Base-by-base conservation (phyloP, 2,329 filamentous ascomycete genomes). In the Neoascochyta sp. region DNA sequence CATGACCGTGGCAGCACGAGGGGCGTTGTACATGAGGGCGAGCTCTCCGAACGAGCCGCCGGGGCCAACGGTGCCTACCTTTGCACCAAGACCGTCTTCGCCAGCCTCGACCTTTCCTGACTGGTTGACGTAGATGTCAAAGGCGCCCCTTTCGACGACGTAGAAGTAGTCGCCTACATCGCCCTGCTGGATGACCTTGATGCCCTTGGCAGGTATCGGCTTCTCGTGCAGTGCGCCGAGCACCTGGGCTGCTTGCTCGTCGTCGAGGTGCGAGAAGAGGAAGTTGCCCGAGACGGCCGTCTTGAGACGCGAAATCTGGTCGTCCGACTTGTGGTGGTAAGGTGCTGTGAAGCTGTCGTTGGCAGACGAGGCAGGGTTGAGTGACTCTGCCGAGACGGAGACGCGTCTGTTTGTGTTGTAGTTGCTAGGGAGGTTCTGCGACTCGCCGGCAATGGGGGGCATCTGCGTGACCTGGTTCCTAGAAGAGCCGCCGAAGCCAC, bases 151-250 rank as follows among this genome's bases (percentile, higher is more conserved):
- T 63, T 98, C 92, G 11, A 96, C 88, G 15, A 98, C 81, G 63
- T 98, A 98, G 68, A 98, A 98, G 70, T 85, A 96, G 65, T 98
- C 92, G 23, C 92, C 92, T 1, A 89, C 83, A 55, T 96, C 92
- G 32, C 92, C 92, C 69, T 98, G 92, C 27, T 81, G 83, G 47
- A 98, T 96, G 36, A 98, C 87, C 75, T 95, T 75, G 60, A 81
- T 81, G 45, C 80, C 90, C 67, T 92, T 93, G 42, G 87, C 86
- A 2, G 92, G 92, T 52, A 96, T 93, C 5, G 86, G 84, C 65
- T 96, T 96, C 67, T 98, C 92, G 39, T 93, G 81, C 47, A 98
- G 71, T 3, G 92, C 92, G 27, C 87, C 86, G 9, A 98, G 74
- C 24, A 96, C 88, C 52, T 92, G 87, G 28, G 75, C 69, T 45